Conservation (phyloP, 179 eudicot species). For the Actinidia polygama region DNA sequence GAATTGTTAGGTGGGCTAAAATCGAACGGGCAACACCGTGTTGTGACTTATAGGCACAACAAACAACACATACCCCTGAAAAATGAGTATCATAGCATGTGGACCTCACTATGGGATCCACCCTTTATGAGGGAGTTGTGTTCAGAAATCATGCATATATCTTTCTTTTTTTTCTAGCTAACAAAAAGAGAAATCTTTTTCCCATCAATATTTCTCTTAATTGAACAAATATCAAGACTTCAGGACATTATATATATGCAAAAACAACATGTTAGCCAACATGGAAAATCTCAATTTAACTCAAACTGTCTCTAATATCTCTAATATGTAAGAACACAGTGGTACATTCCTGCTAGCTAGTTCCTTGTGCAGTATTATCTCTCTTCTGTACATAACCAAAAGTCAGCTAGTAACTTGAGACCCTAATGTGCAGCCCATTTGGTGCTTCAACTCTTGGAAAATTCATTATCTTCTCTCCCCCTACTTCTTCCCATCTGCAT, state of each 20-base stretch:
- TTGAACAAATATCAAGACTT: no score
- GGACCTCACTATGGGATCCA: no score
- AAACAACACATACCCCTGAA: no score
- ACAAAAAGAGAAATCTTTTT: no score
- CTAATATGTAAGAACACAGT: slow-evolving; percentile 17
- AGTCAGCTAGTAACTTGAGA: slow-evolving; percentile 47
- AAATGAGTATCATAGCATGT: no score
- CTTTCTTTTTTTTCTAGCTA: no score
- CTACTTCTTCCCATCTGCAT: slow-evolving; percentile 82
- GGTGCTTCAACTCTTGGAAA: slow-evolving; percentile 95
- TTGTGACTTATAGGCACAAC: no score
- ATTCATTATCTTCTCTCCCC: slow-evolving; percentile 74
- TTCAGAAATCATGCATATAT: no score
- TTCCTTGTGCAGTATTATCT: slow-evolving; percentile 19
- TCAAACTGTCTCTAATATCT: not conserved
- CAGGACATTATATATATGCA: not conserved
- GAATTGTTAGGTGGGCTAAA: no score
- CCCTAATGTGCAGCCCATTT: slow-evolving; percentile 75
- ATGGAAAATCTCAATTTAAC: slow-evolving; percentile 13
- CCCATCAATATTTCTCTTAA: no score
- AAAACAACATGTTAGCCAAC: not conserved
- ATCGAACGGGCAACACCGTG: no score
- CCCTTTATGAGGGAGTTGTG: no score
- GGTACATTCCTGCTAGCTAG: slow-evolving; percentile 22
- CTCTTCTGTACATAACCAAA: slow-evolving; percentile 15